Conservation (phyloP, 2,329 filamentous ascomycete genomes). For the Fusarium luffae region DNA sequence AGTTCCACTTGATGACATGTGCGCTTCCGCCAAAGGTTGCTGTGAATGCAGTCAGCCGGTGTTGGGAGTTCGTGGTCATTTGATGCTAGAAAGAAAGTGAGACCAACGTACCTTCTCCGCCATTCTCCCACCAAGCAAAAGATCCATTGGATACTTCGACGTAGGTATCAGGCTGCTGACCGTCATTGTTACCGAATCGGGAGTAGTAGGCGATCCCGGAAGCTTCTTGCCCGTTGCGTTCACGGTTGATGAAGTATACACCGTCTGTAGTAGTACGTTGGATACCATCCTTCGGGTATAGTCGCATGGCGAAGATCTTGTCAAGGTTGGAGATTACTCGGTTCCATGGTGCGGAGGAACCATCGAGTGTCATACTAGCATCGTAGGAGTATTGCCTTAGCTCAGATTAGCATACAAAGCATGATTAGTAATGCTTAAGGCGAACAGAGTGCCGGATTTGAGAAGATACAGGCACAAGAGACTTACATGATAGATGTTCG, state of each 20-base stretch:
- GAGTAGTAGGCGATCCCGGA: neutral
- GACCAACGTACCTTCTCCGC: neutral
- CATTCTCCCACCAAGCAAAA: neutral
- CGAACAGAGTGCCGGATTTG: neutral
- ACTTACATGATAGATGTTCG: neutral
- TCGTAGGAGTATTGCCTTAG: neutral
- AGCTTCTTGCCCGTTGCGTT: neutral
- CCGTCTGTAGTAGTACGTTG: neutral
- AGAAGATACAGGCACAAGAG: neutral
- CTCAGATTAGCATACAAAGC: neutral
- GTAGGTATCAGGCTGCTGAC: neutral
- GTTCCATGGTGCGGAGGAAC: neutral
- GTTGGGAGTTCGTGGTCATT: neutral
- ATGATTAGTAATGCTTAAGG: too few relatives aligned
- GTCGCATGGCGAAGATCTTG: neutral
- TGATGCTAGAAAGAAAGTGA: neutral
- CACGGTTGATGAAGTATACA: neutral
- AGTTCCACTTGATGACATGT: neutral
- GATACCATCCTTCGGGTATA: neutral
- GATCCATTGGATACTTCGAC: neutral
- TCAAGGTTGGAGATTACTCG: neutral
- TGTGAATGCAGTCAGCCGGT: fast-evolving
- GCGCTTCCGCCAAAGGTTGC: neutral
- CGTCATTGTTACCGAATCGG: neutral
- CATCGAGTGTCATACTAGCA: neutral